Percentiles rank a stretch among this genome's conserved stretches.
Conservation (phyloP, 495 filamentous ascomycete genomes). For the Acidiella bohemica region DNA sequence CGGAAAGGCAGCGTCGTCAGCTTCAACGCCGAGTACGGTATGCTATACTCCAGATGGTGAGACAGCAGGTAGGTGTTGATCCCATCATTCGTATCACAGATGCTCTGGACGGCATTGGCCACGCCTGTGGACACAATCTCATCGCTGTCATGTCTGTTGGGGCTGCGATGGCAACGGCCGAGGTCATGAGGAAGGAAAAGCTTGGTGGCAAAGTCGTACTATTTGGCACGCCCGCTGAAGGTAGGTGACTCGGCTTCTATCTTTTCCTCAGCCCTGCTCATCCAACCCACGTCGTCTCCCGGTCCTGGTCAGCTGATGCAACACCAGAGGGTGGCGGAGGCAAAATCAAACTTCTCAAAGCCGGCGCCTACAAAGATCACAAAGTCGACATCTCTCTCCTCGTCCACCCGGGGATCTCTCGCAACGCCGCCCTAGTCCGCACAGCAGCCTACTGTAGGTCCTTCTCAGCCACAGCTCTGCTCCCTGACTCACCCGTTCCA, state of each 20-base stretch:
- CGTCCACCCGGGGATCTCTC: constrained; percentile 37
- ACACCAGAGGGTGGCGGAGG: constrained; percentile 46
- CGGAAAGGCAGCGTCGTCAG: constrained; percentile 20
- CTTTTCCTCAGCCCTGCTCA: not conserved
- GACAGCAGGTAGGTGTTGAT: not conserved
- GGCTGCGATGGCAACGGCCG: constrained; percentile 43
- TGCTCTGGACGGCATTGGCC: constrained; percentile 15
- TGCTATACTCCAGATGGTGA: not conserved
- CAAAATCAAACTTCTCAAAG: constrained; percentile 50
- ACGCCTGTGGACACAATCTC: constrained; percentile 21
- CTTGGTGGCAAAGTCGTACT: constrained; percentile 46
- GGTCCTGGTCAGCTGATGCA: not conserved
- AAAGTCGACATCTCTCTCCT: constrained; percentile 51
- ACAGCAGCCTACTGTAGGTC: constrained; percentile 41
- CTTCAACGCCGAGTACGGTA: constrained; percentile 27
- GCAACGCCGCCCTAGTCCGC: constrained; percentile 33
- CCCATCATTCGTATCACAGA: constrained; percentile 1
- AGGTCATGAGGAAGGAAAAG: constrained; percentile 33
- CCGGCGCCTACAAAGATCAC: constrained; percentile 43
- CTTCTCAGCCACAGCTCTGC: too few relatives aligned
- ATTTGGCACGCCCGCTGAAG: constrained; percentile 60
- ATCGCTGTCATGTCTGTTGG: constrained; percentile 38
- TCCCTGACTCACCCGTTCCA: too few relatives aligned
- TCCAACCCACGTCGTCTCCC: not conserved
- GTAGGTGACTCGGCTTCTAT: not conserved